These are phyloP conservation scores for Peronospora destructor DNA, from an alignment of 352 stramenopile species.

Conservation along the genomic window DNA sequence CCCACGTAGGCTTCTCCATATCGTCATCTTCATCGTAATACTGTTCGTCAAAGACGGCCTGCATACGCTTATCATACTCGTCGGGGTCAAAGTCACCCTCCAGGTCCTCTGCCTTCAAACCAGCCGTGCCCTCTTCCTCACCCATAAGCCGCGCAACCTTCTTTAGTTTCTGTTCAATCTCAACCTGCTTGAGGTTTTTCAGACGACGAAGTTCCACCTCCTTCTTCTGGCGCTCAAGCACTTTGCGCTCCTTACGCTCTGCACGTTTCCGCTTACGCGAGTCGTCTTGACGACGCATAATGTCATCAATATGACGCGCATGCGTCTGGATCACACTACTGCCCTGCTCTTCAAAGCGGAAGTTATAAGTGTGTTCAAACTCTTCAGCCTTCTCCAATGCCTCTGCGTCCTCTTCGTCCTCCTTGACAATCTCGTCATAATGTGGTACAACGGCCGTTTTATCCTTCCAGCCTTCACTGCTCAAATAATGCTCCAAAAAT, in stretches of 20 bases:
- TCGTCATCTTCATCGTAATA: constrained; percentile 92
- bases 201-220: constrained; percentile 94
- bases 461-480: constrained; percentile 78
- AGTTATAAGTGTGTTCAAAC: constrained; percentile 99
- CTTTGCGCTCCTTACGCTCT: constrained; percentile 91
- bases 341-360: constrained; percentile 97
- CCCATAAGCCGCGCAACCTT: constrained; percentile 87
- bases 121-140: constrained; percentile 32
- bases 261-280: constrained; percentile 92
- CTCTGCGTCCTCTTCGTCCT: constrained; percentile 87
- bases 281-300: constrained; percentile 94
- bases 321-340: constrained; percentile 82
- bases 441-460: constrained; percentile 53
- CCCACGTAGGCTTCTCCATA: constrained; percentile 73
- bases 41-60: constrained; percentile 94
- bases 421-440: constrained; percentile 82
- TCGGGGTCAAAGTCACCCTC: constrained; percentile 96
- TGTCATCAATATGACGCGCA: constrained; percentile 75
- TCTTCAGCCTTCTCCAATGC: constrained; percentile 92
- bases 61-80: constrained; percentile 95
- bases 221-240: constrained; percentile 92
- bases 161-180: constrained; percentile 92
- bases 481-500: constrained; percentile 78
- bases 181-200: constrained; percentile 97
- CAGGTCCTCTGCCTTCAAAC: constrained; percentile 66